Conservation (phyloP, 371 early-diverging fungal genomes). For the Mucor piriformis region DNA sequence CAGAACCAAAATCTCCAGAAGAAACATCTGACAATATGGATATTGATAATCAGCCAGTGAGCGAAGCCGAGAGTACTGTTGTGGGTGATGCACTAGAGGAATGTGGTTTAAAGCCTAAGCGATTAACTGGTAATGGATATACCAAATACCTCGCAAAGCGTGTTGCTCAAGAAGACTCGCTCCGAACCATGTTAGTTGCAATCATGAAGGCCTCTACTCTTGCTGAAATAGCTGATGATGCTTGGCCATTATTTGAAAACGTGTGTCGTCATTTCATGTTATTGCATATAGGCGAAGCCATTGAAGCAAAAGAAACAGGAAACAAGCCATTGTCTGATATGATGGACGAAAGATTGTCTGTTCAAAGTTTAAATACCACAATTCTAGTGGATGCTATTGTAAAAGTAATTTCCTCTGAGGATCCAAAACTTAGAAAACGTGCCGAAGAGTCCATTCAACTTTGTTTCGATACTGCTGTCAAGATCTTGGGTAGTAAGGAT, state of each 20-base stretch:
- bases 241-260: slow-evolving; percentile 68
- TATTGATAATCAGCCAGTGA: background rate
- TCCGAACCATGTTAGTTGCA: slow-evolving; percentile 65
- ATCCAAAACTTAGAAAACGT: slow-evolving; percentile 59
- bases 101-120: slow-evolving; percentile 41
- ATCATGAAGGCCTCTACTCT: slow-evolving; percentile 71
- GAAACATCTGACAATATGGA: slow-evolving; percentile 6
- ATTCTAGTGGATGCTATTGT: slow-evolving; percentile 82
- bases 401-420: slow-evolving; percentile 74
- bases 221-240: slow-evolving; percentile 65
- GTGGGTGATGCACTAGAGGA: slow-evolving; percentile 38
- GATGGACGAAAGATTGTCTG: slow-evolving; percentile 50
- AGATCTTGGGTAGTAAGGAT: slow-evolving; percentile 61
- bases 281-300: slow-evolving; percentile 69
- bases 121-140: slow-evolving; percentile 49
- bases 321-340: slow-evolving; percentile 49
- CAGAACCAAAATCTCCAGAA: background rate
- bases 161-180: slow-evolving; percentile 68
- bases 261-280: slow-evolving; percentile 79
- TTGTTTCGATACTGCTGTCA: slow-evolving; percentile 65
- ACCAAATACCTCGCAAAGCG: slow-evolving; percentile 54
- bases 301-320: slow-evolving; percentile 59
- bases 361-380: slow-evolving; percentile 57
- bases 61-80: slow-evolving; percentile 32
- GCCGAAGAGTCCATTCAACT: slow-evolving; percentile 67